A percentile compares a stretch with the other conserved stretches of the same genome.
Evolutionary conservation across 257 asterid genomes (phyloP).

Genomic region (Ophiorrhiza pumila): DNA sequence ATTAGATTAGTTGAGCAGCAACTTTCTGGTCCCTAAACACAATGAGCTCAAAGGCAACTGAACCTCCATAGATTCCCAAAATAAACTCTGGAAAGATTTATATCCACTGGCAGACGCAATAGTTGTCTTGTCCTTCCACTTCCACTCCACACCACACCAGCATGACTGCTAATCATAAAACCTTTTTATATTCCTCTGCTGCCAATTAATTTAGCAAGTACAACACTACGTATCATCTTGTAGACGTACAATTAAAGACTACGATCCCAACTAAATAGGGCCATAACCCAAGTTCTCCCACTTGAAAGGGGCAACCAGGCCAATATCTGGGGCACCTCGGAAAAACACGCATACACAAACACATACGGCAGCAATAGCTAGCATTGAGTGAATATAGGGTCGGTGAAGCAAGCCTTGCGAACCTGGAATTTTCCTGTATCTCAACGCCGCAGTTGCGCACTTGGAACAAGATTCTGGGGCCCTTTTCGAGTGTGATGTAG

Average conservation of each 20-base stretch:
- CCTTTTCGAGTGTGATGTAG: conserved; percentile 10
- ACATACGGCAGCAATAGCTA: conserved; percentile 79
- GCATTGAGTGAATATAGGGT: conserved; percentile 75
- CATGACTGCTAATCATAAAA: not conserved
- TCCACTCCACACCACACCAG: not conserved
- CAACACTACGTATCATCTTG: not conserved
- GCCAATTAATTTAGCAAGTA: conserved; percentile 10
- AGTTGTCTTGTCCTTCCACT: not conserved
- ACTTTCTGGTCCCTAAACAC: not conserved
- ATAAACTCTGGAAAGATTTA: not conserved
- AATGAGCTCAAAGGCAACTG: not conserved
- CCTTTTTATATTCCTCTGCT: not conserved
- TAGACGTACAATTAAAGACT: not conserved
- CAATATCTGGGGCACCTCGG: conserved; percentile 63
- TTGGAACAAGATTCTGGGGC: conserved; percentile 52
- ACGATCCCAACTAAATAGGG: conserved; percentile 26
- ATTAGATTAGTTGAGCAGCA: conserved; percentile 8
- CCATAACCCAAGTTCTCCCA: conserved; percentile 79
- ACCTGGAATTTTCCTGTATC: conserved; percentile 36
- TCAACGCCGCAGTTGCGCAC: conserved; percentile 50
- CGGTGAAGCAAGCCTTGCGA: conserved; percentile 61
- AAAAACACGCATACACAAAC: conserved; percentile 73
- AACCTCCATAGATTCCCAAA: not conserved
- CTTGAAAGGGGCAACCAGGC: conserved; percentile 50
- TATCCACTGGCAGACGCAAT: not conserved